Evolutionary conservation across 139 green algal species (phyloP).

Genomic region (Closterium sp.): DNA sequence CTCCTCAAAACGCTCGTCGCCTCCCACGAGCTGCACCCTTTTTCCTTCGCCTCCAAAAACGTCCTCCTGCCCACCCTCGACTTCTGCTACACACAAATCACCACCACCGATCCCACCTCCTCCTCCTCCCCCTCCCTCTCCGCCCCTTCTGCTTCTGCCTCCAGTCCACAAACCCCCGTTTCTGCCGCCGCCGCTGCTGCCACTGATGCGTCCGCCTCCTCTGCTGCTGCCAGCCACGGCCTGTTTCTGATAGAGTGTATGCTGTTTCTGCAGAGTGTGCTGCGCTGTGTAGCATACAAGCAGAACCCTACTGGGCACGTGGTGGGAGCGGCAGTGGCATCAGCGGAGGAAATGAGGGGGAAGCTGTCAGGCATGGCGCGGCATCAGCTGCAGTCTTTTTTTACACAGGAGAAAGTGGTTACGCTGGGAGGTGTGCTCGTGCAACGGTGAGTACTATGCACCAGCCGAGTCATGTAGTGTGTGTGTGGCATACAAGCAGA

Average conservation of each 20-base stretch:
- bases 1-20: slow-evolving; percentile 73
- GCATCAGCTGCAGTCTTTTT: slow-evolving; percentile 1
- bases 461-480: no score
- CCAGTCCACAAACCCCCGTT: background rate
- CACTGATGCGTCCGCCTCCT: background rate
- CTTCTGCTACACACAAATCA: slow-evolving; percentile 62
- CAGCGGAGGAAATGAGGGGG: slow-evolving; percentile 12
- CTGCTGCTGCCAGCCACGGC: background rate
- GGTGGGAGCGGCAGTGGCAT: background rate
- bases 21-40: slow-evolving; percentile 78
- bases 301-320: slow-evolving; percentile 21
- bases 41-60: slow-evolving; percentile 68
- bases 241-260: slow-evolving; percentile 61
- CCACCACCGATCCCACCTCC: background rate
- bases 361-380: slow-evolving; percentile 14
- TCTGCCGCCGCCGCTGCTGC: slow-evolving; percentile 12
- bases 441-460: slow-evolving; percentile 44
- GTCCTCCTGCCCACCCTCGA: slow-evolving; percentile 67
- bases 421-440: slow-evolving; percentile 31
- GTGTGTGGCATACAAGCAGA: slow-evolving; percentile 40
- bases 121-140: background rate
- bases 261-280: slow-evolving; percentile 59
- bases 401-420: slow-evolving; percentile 3
- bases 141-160: background rate
- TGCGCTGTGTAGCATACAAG: slow-evolving; percentile 49